Conservation (phyloP, 106 monocot genomes). For the Dactylorhiza incarnata region DNA sequence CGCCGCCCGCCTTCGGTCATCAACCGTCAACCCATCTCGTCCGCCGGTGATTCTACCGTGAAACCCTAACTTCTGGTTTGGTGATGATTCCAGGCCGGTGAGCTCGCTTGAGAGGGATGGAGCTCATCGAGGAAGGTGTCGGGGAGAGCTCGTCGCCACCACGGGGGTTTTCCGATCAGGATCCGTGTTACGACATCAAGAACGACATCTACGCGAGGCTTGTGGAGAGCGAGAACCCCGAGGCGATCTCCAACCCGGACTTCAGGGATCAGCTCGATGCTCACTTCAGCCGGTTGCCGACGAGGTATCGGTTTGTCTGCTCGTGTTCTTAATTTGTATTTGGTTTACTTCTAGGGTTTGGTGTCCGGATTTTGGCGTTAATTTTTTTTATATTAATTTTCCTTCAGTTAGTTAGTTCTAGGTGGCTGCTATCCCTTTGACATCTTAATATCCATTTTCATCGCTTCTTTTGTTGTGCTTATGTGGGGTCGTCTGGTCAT, state of each 20-base stretch:
- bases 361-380: neutral
- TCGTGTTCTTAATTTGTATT: neutral
- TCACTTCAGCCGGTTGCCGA: constrained; percentile 71
- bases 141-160: constrained; percentile 71
- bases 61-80: neutral
- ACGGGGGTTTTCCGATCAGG: constrained; percentile 7
- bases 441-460: neutral
- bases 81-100: neutral
- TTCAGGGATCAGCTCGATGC: constrained; percentile 50
- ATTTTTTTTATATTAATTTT: too few relatives aligned
- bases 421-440: neutral
- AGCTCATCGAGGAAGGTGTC: constrained; percentile 48
- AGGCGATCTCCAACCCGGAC: constrained; percentile 45
- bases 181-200: constrained; percentile 25
- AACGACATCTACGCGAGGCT: constrained; percentile 59
- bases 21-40: neutral
- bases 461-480: neutral
- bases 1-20: neutral
- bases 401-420: neutral
- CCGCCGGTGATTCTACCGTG: neutral
- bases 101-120: constrained; percentile 13
- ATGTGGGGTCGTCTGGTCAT: neutral
- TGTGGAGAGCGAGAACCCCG: constrained; percentile 49
- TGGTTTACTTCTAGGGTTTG: neutral
- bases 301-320: constrained; percentile 30